Percentiles rank a stretch among this genome's conserved stretches.
phyloP scores from a whole-genome alignment of 441 rosid species.

The Populus hybrid region DNA sequence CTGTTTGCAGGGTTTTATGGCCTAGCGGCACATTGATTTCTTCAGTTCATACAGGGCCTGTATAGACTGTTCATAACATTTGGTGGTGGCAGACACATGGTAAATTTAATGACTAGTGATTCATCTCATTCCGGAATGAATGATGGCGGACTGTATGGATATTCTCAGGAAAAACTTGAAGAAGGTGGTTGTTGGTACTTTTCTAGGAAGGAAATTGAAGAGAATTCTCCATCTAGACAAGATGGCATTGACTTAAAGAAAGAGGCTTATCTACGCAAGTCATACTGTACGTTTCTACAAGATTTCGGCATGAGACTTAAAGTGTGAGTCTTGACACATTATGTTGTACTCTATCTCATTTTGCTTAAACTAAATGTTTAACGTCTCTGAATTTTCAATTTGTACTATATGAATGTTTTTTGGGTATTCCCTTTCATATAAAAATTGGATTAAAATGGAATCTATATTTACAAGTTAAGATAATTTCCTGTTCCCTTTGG shows the following conservation, averaged over 20 bases:
- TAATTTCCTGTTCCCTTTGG: neutral
- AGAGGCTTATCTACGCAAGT: conserved; percentile 52
- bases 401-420: neutral
- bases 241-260: conserved; percentile 54
- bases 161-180: conserved; percentile 47
- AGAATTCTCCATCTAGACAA: conserved; percentile 68
- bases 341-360: no score
- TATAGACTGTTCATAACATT: neutral
- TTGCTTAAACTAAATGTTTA: neutral
- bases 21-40: neutral
- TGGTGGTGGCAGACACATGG: conserved; percentile 31
- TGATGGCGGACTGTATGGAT: conserved; percentile 31
- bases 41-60: neutral
- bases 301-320: conserved; percentile 91
- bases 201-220: conserved; percentile 78
- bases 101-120: conserved; percentile 55
- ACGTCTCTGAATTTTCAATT: neutral
- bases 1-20: conserved; percentile 16
- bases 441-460: neutral
- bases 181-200: conserved; percentile 78
- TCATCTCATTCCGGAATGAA: conserved; percentile 44
- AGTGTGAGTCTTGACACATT: conserved; percentile 51
- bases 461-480: neutral
- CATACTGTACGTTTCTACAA: conserved; percentile 87
- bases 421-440: no score